A percentile compares a stretch with the other conserved stretches of the same genome.
Conservation (phyloP, 2,329 filamentous ascomycete species). For the Tolypocladium guangdongense region DNA sequence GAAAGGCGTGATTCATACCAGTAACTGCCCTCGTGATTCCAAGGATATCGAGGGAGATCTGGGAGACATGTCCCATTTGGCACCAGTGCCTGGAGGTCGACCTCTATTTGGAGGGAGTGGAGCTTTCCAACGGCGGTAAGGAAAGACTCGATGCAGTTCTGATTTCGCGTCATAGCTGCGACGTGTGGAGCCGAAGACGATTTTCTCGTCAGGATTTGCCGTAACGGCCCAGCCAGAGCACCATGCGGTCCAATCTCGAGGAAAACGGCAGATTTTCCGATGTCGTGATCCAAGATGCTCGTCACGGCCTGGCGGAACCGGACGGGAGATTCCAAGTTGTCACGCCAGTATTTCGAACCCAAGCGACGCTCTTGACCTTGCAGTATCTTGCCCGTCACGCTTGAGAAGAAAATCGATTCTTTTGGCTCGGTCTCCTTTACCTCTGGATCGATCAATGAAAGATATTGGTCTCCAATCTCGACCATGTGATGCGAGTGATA, state of each 20-base stretch:
- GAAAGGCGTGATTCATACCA: constrained; percentile 6
- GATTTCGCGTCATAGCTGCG: constrained; percentile 2
- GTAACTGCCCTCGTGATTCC: constrained; percentile 5
- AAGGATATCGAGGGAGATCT: constrained; percentile 8
- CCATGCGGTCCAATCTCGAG: constrained; percentile 13
- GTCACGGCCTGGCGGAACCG: constrained; percentile 3
- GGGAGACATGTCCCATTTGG: neutral
- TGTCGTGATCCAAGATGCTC: neutral
- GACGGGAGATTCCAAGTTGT: constrained; percentile 5
- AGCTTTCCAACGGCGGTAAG: constrained; percentile 6
- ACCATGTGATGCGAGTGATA: constrained; percentile 20
- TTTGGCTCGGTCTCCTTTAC: neutral
- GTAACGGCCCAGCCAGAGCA: constrained; percentile 8
- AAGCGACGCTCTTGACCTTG: neutral
- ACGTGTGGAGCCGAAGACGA: neutral
- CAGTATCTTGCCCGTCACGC: neutral
- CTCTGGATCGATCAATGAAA: neutral
- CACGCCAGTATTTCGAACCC: constrained; percentile 3
- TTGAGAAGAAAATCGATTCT: constrained; percentile 1
- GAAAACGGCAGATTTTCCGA: constrained; percentile 1
- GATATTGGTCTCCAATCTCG: neutral
- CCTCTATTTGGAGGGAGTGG: neutral
- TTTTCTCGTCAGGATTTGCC: constrained; percentile 4
- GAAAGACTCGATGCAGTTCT: neutral
- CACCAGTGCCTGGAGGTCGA: constrained; percentile 3